These are phyloP conservation scores for Zygotorulaspora florentina DNA, from an alignment of 805 yeast genomes.

Conservation along the genomic window DNA sequence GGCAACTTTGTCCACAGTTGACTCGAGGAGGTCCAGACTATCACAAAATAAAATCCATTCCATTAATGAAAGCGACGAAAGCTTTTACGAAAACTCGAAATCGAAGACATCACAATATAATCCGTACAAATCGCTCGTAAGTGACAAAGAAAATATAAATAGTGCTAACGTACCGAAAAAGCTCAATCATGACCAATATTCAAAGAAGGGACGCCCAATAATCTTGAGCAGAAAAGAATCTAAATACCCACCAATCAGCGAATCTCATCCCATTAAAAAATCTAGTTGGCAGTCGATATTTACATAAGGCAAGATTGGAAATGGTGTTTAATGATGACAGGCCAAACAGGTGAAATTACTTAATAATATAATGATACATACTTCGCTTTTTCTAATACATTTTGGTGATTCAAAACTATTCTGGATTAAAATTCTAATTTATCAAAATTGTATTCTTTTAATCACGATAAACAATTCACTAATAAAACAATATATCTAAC, in stretches of 20 bases:
- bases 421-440: not conserved
- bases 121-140: slow-evolving; percentile 12
- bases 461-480: not conserved
- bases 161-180: slow-evolving; percentile 5
- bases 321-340: not conserved
- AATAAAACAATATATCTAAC: slow-evolving; percentile 22
- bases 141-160: slow-evolving; percentile 12
- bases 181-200: not conserved
- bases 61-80: slow-evolving; percentile 14
- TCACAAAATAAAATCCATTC: slow-evolving; percentile 14
- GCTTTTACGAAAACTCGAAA: slow-evolving; percentile 1
- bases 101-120: slow-evolving; percentile 9
- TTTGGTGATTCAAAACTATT: not conserved
- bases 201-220: slow-evolving; percentile 17
- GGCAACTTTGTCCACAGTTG: slow-evolving; percentile 31
- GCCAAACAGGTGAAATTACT: not conserved
- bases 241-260: slow-evolving; percentile 9
- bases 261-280: slow-evolving; percentile 12
- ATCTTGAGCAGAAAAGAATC: slow-evolving; percentile 15
- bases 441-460: not conserved
- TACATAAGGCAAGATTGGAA: slow-evolving; percentile 5
- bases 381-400: slow-evolving; percentile 3
- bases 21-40: slow-evolving; percentile 19
- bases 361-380: not conserved
- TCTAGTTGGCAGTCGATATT: slow-evolving; percentile 23